Conservation (phyloP, 768 basidiomycete species). For the Pleurotus platypus region DNA sequence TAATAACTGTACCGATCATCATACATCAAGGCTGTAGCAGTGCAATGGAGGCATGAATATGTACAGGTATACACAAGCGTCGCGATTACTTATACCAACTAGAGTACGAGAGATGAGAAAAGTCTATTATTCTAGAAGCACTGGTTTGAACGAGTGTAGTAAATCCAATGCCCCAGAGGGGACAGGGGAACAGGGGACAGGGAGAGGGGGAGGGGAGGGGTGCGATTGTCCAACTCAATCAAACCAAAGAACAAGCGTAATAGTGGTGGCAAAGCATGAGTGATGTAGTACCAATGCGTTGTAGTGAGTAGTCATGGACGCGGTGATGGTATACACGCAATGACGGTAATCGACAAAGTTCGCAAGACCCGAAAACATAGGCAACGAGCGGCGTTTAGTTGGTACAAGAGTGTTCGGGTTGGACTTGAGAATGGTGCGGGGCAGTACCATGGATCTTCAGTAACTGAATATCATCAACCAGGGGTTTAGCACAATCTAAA, state of each 20-base stretch:
- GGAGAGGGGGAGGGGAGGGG: no score
- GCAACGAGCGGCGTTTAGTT: neutral
- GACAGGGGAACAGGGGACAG: neutral
- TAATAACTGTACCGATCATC: neutral
- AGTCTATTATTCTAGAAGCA: neutral
- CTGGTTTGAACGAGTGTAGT: neutral
- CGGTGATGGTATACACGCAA: neutral
- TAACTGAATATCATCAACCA: slow-evolving; percentile 85
- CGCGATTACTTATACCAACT: neutral
- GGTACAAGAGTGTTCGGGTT: neutral
- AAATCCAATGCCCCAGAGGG: neutral
- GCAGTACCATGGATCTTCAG: slow-evolving; percentile 18
- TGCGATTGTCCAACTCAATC: no score
- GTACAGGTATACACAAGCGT: neutral
- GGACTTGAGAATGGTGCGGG: neutral
- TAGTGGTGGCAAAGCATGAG: no score
- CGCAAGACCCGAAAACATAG: neutral
- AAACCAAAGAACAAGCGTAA: no score
- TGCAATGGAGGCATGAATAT: neutral
- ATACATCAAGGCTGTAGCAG: neutral
- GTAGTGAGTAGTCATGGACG: no score
- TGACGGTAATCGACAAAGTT: neutral
- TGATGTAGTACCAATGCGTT: no score
- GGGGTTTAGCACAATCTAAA: slow-evolving; percentile 78
- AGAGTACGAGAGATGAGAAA: neutral